Base-by-base conservation (phyloP, 345 rosid genomes). In the Rhodamnia argentea region DNA sequence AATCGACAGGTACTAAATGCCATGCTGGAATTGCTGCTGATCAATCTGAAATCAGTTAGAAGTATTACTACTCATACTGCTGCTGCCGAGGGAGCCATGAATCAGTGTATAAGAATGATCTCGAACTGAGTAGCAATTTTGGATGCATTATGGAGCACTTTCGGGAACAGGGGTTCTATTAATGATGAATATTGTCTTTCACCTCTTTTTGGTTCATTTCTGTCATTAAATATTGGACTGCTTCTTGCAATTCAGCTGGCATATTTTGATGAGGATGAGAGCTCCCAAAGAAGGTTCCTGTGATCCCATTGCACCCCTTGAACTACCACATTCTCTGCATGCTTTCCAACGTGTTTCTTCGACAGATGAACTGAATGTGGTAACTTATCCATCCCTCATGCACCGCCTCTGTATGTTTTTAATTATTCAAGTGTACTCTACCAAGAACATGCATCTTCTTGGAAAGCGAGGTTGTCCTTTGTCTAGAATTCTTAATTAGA, bases 241-340 rank as follows among this genome's bases (percentile, higher is more conserved):
- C 47, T 10, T 70, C 47, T 70, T 70, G 81, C 47, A 70, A 82
- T 90, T 51, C 83, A 96, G 99, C 78, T 97, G 99, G 99, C 99
- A 97, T 89, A 92, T 96, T 87, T 89, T 95, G 59, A 96, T 97
- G 98, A 95, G 99, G 91, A 94, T 97, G 98, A 95, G 85, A 87
- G 87, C 91, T 56, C 96, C 96, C 2, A 84, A 89, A 89, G 89
- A 93, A 89, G 96, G 95, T 84, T 13, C 96, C 76, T 96, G 94
- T 87, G 99, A 96, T 29, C 99, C 99, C 86, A 88, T 97, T 89
- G 95, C 96, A 60, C 97, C 98, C 83, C 98, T 94, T 85, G 99
- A 96, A 89, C 90, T 97, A 85, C 98, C 99, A 26, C 98, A 94
- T 91, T 95, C 99, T 89, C 91, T 97, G 64, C 99, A 97, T 89